Evolutionary conservation across 768 basidiomycete species (phyloP), one percentile per base, ranked within the genome.

Genomic region (Tricholoma sp.): DNA sequence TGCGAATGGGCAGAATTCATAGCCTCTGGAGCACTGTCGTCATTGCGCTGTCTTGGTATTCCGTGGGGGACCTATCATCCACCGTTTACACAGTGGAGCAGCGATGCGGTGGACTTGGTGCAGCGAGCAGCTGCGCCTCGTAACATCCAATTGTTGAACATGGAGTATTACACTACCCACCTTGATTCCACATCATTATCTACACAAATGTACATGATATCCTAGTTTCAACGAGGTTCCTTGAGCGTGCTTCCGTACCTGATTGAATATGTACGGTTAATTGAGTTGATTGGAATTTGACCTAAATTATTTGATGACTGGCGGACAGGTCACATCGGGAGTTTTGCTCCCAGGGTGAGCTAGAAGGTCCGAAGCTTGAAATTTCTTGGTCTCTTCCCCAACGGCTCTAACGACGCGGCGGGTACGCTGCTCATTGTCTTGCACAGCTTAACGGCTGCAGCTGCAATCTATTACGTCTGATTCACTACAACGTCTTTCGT

Each of bases 1-100:
- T 54, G 67, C 17, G 76, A 78, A 58, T 83, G 80, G 82, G 62
- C 59, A 5, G 49, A 62, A 15, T 76, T 79, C 54, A 63, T 82
- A 41, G 49, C 54, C 9, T 74, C 69, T 34, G 71, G 74, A 4
- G 62, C 65, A 8, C 61, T 78, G 6, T 59, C 72, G 6, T 65
- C 59, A 6, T 66, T 81, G 50, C 69, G 66, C 31, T 62, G 62
- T 11, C 64, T 82, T 6, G 61, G 65, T 4, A 54, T 78, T 29
- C 72, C 80, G 5, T 65, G 70, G 59, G 77, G 76, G 1, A 77
- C 73, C 1, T 68, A 71, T 50, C 47, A 57, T 4, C 78, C 76
- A 45, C 76, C 77, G 1, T 80, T 72, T 62, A 56, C 33, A n/a
- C 56, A 61, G 41, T 81, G 78, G 78, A 53, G 65, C 17, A 28